phyloP scores from a whole-genome alignment of 2,329 filamentous ascomycete species.

The Colletotrichum sojae region DNA sequence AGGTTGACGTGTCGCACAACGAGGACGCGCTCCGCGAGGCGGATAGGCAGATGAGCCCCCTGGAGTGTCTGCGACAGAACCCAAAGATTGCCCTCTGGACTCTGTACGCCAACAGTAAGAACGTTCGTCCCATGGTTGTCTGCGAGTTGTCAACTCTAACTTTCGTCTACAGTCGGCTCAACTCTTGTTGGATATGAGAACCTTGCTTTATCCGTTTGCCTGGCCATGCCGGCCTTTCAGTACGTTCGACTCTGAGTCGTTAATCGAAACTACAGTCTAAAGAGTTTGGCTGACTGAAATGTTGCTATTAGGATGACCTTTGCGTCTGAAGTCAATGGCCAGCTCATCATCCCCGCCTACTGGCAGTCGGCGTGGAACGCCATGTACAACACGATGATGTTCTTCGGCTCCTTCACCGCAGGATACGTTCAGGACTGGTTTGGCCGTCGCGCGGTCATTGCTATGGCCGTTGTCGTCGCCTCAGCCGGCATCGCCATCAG shows the following conservation, averaged over 20 bases:
- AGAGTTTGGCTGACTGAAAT: no score
- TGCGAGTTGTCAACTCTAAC: conserved; percentile 14
- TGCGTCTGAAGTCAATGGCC: conserved; percentile 41
- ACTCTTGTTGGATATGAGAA: conserved; percentile 43
- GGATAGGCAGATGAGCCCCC: conserved; percentile 29
- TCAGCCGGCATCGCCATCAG: conserved; percentile 41
- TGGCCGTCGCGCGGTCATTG: conserved; percentile 41
- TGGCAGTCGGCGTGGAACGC: conserved; percentile 46
- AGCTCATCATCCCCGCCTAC: conserved; percentile 43
- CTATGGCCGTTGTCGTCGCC: conserved; percentile 33
- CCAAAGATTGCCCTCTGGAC: conserved; percentile 37
- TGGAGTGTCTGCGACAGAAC: conserved; percentile 34
- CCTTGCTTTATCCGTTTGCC: conserved; percentile 40
- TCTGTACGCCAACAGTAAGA: conserved; percentile 39
- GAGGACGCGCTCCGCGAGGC: conserved; percentile 33
- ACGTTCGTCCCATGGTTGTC: background rate
- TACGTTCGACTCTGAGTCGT: conserved; percentile 6
- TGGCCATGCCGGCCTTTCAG: conserved; percentile 44
- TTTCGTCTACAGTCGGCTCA: conserved; percentile 27
- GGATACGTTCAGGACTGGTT: conserved; percentile 43
- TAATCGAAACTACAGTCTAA: background rate
- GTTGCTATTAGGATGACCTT: conserved; percentile 35
- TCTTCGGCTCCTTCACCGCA: conserved; percentile 41
- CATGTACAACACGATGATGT: conserved; percentile 42
- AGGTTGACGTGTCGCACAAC: conserved; percentile 28